Evolutionary conservation across 2,329 filamentous ascomycete species (phyloP).

Genomic region (Nemania serpens): DNA sequence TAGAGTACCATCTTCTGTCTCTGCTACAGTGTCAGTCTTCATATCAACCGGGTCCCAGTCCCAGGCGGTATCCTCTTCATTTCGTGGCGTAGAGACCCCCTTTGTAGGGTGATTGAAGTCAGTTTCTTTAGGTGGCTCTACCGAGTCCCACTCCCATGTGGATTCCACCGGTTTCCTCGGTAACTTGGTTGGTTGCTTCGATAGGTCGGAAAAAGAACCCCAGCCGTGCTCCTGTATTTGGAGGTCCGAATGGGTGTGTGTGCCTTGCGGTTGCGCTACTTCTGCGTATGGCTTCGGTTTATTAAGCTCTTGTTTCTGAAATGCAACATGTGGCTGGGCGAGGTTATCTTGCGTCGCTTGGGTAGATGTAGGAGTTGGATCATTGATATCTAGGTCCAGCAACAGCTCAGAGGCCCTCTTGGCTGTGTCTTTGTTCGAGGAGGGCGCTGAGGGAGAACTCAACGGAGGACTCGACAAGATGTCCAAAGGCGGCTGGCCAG

Average conservation of each 20-base stretch:
- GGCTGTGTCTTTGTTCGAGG: conserved; percentile 35
- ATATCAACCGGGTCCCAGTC: conserved; percentile 54
- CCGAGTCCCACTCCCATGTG: conserved; percentile 39
- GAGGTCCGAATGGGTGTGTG: conserved; percentile 24
- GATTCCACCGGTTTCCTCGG: conserved; percentile 28
- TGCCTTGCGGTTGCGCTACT: conserved; percentile 53
- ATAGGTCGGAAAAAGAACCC: conserved; percentile 56
- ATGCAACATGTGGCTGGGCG: conserved; percentile 52
- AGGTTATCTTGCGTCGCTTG: conserved; percentile 57
- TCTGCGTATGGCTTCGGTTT: conserved; percentile 46
- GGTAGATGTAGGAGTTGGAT: conserved; percentile 46
- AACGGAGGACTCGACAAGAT: conserved; percentile 49
- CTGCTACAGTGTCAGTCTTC: conserved; percentile 32
- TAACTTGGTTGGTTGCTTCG: conserved; percentile 34
- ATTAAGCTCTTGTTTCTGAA: conserved; percentile 40
- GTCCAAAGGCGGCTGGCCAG: conserved; percentile 39
- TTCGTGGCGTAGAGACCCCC: conserved; percentile 7
- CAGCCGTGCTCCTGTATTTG: conserved; percentile 49
- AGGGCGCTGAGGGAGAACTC: conserved; percentile 42
- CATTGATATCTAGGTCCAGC: conserved; percentile 41
- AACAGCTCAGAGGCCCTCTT: conserved; percentile 42
- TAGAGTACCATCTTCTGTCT: conserved; percentile 43
- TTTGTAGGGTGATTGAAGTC: neutral
- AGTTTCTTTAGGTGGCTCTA: conserved; percentile 26
- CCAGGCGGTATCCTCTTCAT: conserved; percentile 45